Evolutionary conservation across 305 asterid genomes (phyloP).

Genomic region (Fraxinus floribunda): DNA sequence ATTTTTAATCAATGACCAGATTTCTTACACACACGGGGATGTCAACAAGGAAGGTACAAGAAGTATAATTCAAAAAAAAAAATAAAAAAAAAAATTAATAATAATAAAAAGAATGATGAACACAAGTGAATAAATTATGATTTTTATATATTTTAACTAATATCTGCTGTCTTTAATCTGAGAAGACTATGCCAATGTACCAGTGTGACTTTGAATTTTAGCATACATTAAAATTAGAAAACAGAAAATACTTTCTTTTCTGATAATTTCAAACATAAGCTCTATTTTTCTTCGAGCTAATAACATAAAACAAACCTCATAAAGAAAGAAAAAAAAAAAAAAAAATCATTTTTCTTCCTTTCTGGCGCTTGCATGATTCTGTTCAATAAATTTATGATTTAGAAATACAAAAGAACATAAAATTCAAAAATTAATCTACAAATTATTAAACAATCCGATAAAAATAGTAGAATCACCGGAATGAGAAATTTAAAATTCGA

Average conservation of each 20-base stretch:
- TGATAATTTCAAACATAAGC: background rate
- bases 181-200: background rate
- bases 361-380: background rate
- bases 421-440: background rate
- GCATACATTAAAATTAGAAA: background rate
- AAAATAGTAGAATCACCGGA: background rate
- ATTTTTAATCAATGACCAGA: background rate
- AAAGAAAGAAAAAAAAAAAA: background rate
- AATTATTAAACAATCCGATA: background rate
- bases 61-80: too few species aligned
- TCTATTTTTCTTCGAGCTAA: background rate
- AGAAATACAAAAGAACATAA: background rate
- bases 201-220: background rate
- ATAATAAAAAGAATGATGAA: too few species aligned
- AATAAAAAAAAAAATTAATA: too few species aligned
- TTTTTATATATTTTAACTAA: background rate
- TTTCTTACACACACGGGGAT: background rate
- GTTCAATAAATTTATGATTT: background rate
- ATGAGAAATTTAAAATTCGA: background rate
- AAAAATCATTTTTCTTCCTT: background rate
- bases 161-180: background rate
- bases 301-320: background rate
- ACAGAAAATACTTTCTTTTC: background rate
- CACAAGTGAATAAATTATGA: background rate
- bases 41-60: background rate